phyloP scores from a whole-genome alignment of 495 filamentous ascomycete species.

The Hypoxylon cercidicola region DNA sequence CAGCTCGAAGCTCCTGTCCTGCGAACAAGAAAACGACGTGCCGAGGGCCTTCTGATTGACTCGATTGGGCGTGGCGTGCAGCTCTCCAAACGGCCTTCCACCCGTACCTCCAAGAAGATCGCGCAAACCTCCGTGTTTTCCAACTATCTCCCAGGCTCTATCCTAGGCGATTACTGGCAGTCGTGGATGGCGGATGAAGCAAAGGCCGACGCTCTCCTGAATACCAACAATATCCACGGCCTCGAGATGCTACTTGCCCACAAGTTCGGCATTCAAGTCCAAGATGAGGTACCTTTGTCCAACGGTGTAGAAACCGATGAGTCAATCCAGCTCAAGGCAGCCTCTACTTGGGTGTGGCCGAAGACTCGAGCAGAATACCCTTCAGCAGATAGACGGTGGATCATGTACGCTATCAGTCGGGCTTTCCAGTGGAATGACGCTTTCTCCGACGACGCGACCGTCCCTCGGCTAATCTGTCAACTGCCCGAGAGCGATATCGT shows the following conservation, averaged over 20 bases:
- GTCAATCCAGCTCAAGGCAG: constrained; percentile 10
- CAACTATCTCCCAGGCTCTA: constrained; percentile 50
- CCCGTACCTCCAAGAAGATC: constrained; percentile 19
- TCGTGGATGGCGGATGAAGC: constrained; percentile 49
- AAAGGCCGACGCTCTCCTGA: constrained; percentile 59
- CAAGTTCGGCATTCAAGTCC: constrained; percentile 51
- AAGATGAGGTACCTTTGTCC: constrained; percentile 20
- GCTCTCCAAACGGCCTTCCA: constrained; percentile 32
- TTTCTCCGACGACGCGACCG: constrained; percentile 40
- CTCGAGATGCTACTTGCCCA: constrained; percentile 67
- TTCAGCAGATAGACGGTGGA: constrained; percentile 61
- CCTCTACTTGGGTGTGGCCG: constrained; percentile 53
- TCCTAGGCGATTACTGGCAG: constrained; percentile 49
- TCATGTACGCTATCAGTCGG: constrained; percentile 61
- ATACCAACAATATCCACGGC: constrained; percentile 52
- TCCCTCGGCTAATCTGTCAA: constrained; percentile 56
- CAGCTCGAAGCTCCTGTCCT: constrained; percentile 70
- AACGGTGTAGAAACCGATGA: constrained; percentile 39
- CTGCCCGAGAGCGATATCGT: constrained; percentile 64
- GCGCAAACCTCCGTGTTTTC: constrained; percentile 48
- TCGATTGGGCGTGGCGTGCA: constrained; percentile 70
- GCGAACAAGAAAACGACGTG: constrained; percentile 67
- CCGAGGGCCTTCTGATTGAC: constrained; percentile 74
- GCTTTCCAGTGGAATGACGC: constrained; percentile 56
- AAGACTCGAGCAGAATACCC: constrained; percentile 53